Base-by-base conservation (phyloP, 2,329 filamentous ascomycete genomes). In the Colletotrichum eleusines region DNA sequence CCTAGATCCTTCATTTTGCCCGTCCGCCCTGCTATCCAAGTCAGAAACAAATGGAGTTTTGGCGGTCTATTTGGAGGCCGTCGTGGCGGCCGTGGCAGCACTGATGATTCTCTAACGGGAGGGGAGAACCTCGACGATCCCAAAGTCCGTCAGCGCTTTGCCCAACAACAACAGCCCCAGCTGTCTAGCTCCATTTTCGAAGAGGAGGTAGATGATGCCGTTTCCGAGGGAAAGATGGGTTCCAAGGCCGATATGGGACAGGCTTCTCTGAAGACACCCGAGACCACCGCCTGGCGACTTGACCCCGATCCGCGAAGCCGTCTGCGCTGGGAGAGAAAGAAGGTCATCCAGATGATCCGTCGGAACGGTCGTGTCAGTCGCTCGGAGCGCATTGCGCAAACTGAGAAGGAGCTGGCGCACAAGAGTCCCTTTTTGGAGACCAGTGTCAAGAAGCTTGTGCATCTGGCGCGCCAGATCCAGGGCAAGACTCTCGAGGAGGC, bases 401-500 rank as follows among this genome's bases (percentile, higher is more conserved):
- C 86, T 11, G 89, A 91, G 80, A 84, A 88, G 70, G 78, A 87
- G 75, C 77, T 86, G 72, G 74, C 81, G 33, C 84, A 84, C 79
- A 91, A 91, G 81, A 94, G 91, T 73, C 87, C 91, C 57, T 88
- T 89, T 75, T 88, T 98, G 78, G 91, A 94, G 76, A 98, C 96
- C 2, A 94, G 91, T 59, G 85, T 93, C 74, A 99, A 99, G 89
- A 99, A 99, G 85, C 87, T 99, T 66, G 91, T 92, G 63, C 91
- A 93, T 76, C 84, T 99, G 60, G 91, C 95, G 31, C 90, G 92
- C 66, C 96, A 98, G 83, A 96, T 99, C 77, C 88, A 90, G 2
- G 96, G 96, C 74, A 98, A 98, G 88, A 91, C 91, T n/a, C 86
- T 99, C 72, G 94, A 97, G 69, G 95, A 99, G 44, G 96, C 96